Evolutionary conservation across 2,329 filamentous ascomycete genomes (phyloP), one percentile per base, ranked within the genome.

Genomic region (Boeremia exigua): DNA sequence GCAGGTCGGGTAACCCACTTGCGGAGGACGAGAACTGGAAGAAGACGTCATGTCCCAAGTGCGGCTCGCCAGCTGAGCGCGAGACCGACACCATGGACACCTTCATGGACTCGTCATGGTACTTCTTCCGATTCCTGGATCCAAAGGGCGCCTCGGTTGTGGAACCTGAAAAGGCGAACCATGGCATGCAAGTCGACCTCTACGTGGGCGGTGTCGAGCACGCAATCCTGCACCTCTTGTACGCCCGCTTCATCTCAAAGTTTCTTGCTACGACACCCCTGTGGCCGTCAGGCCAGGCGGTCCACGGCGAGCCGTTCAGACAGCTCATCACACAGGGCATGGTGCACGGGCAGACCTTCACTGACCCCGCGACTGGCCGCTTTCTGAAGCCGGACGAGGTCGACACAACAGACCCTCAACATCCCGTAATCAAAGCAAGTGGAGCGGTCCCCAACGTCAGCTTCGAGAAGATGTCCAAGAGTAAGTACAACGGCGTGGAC

Each of bases 11-110:
- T 0, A 96, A 94, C 66, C 90, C 91, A 0, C 80, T 96, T 15
- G 89, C 90, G 61, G 82, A 84, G 17, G 86, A 87, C 1, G 77
- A 86, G 11, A 85, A 88, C 7, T 96, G 91, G 87, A 81, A 91
- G 40, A 86, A 92, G 65, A 90, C 87, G 0, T 74, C 81, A 2
- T 96, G 92, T 69, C 92, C 92, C 5, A 84, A 84, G 63, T 96
- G 92, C 67, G 78, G 83, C 14, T 81, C 84, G 1, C 77, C 85
- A 23, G 92, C 91, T 6, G 89, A 86, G 71, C 84, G 92, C 60
- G 92, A 96, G 62, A 96, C 92, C 0, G 92, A 96, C 72, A 96
- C 92, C 2, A 96, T 96, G 92, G 92, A 96, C 74, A 96, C 92
- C 0, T 96, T 96, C 76, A 92, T 96, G 58, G 92, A 96, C 76